phyloP scores from a whole-genome alignment of 441 rosid genomes.

The Pelargonium myrrhifolium region DNA sequence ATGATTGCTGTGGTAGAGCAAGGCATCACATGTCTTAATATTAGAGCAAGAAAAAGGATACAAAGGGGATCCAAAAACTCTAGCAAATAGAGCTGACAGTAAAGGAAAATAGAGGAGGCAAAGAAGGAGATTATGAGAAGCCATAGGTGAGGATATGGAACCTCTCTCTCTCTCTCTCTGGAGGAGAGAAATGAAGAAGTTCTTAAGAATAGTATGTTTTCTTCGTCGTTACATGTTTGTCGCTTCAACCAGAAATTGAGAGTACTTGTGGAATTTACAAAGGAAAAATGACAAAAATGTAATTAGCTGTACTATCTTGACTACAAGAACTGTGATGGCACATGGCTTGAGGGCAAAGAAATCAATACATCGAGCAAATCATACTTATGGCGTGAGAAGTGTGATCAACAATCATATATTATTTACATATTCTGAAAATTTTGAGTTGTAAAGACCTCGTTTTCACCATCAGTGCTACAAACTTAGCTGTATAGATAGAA shows the following conservation, averaged over 20 bases:
- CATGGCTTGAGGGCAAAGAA: too few relatives aligned
- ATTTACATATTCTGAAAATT: too few relatives aligned
- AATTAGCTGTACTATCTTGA: background rate
- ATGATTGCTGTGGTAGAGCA: conserved; percentile 34
- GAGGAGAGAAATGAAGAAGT: conserved; percentile 7
- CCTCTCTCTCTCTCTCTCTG: too few relatives aligned
- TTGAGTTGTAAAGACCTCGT: too few relatives aligned
- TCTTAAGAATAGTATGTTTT: conserved; percentile 7
- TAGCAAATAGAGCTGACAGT: conserved; percentile 13
- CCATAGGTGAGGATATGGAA: conserved; percentile 21
- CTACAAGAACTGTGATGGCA: too few relatives aligned
- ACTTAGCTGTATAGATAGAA: background rate
- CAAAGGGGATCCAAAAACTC: conserved; percentile 17
- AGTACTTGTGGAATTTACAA: background rate
- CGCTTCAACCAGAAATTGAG: background rate
- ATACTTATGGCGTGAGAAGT: too few relatives aligned
- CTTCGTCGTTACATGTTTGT: conserved; percentile 26
- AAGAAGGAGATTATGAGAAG: conserved; percentile 18
- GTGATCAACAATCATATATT: too few relatives aligned
- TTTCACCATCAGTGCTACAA: too few relatives aligned
- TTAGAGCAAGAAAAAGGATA: conserved; percentile 31
- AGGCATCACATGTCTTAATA: conserved; percentile 31
- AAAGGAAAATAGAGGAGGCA: conserved; percentile 18
- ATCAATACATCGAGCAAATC: too few relatives aligned
- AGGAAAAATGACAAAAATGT: background rate